A percentile compares a stretch with the other conserved stretches of the same genome.
These are phyloP conservation scores for Candida ovalis DNA, from an alignment of 805 yeast species.

Conservation along the genomic window DNA sequence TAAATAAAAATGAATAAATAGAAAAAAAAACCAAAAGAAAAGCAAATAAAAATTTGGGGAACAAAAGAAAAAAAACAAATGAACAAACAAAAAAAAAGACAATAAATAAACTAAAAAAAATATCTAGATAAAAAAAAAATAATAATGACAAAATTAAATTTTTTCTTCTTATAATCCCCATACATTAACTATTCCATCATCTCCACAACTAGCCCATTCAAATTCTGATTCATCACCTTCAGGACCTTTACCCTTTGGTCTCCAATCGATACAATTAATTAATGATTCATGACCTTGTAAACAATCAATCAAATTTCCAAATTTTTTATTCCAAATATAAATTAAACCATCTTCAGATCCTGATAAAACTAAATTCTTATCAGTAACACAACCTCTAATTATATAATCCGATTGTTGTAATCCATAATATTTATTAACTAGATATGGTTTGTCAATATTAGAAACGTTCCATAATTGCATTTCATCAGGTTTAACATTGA, in stretches of 20 bases:
- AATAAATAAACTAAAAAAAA: too few species aligned
- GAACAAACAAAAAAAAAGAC: not conserved
- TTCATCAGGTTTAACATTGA: slow-evolving; percentile 71
- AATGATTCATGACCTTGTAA: slow-evolving; percentile 60
- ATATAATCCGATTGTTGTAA: slow-evolving; percentile 67
- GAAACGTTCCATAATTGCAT: slow-evolving; percentile 77
- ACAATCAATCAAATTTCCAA: slow-evolving; percentile 61
- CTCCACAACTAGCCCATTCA: slow-evolving; percentile 73
- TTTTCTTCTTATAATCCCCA: slow-evolving; percentile 37
- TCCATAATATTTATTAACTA: slow-evolving; percentile 66
- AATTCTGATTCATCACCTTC: slow-evolving; percentile 33
- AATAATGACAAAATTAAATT: too few species aligned
- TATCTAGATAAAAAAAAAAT: too few species aligned
- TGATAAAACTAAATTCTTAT: slow-evolving; percentile 67
- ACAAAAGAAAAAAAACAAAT: not conserved
- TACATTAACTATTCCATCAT: slow-evolving; percentile 66
- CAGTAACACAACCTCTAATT: slow-evolving; percentile 74
- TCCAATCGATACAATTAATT: slow-evolving; percentile 82
- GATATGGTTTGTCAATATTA: slow-evolving; percentile 37
- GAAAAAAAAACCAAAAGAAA: not conserved
- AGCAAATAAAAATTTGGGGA: not conserved
- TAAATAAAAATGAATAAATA: not conserved
- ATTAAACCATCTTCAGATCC: slow-evolving; percentile 82
- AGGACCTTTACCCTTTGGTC: slow-evolving; percentile 21
- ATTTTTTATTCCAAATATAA: slow-evolving; percentile 72